Percentiles rank a stretch among this genome's conserved stretches.
These are phyloP conservation scores for Russula sp. DNA, from an alignment of 768 basidiomycete genomes.

Conservation along the genomic window DNA sequence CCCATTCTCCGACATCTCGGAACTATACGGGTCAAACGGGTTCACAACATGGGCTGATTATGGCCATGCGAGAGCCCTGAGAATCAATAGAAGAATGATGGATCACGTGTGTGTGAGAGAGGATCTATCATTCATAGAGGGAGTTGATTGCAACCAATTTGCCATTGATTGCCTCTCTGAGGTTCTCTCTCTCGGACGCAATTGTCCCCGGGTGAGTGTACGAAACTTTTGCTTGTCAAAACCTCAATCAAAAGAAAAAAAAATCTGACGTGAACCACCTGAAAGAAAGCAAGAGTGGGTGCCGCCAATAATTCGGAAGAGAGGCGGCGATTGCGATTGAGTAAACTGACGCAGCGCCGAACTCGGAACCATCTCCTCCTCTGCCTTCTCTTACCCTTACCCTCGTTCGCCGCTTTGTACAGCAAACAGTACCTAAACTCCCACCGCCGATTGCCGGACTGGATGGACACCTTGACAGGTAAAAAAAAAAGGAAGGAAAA, in stretches of 20 bases:
- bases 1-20: not conserved
- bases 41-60: too few relatives aligned
- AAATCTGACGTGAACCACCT: too few relatives aligned
- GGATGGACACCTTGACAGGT: not conserved
- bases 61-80: not conserved
- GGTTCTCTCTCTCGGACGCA: not conserved
- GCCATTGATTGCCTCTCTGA: not conserved
- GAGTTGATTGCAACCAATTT: not conserved
- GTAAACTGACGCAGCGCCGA: slow-evolving; percentile 14
- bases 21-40: too few relatives aligned
- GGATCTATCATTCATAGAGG: too few relatives aligned
- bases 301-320: slow-evolving; percentile 16
- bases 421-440: not conserved
- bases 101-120: slow-evolving; percentile 5
- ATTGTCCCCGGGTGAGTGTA: slow-evolving; percentile 3
- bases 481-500: too few relatives aligned
- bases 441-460: slow-evolving; percentile 4
- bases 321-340: slow-evolving; percentile 25
- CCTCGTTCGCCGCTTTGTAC: not conserved
- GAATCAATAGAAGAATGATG: not conserved
- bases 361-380: not conserved
- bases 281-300: not conserved
- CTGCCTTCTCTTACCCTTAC: not conserved
- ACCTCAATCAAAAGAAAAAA: not conserved
- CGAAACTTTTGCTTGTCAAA: not conserved